phyloP scores from a whole-genome alignment of 2,329 filamentous ascomycete species.

The Elsinoe batatas region DNA sequence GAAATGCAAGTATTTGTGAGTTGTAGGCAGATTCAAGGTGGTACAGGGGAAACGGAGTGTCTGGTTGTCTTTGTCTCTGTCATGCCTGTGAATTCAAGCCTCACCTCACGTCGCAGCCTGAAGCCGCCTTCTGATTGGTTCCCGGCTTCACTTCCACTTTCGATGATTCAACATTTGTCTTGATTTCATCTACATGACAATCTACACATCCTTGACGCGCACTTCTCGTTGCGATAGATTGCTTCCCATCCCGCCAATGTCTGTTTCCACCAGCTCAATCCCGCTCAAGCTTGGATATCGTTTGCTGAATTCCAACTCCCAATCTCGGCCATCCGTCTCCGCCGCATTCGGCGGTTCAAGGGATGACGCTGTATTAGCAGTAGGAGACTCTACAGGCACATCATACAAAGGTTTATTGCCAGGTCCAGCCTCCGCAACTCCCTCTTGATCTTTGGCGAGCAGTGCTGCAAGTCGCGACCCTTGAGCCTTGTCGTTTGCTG shows the following conservation, averaged over 20 bases:
- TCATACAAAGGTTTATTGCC: constrained; percentile 16
- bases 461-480: constrained; percentile 25
- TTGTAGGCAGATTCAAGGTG: neutral
- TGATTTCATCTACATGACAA: constrained; percentile 5
- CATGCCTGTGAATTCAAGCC: neutral
- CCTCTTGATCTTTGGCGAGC: constrained; percentile 29
- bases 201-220: constrained; percentile 15
- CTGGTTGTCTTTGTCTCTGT: neutral
- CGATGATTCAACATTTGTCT: neutral
- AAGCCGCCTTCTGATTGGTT: neutral
- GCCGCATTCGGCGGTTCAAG: neutral
- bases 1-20: neutral
- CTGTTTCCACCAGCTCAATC: constrained; percentile 72
- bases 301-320: constrained; percentile 65
- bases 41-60: neutral
- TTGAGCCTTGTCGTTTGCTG: constrained; percentile 19
- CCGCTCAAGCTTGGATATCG: constrained; percentile 76
- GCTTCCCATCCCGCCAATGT: constrained; percentile 17
- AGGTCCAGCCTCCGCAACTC: constrained; percentile 24
- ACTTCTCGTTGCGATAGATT: constrained; percentile 12
- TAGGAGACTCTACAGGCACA: constrained; percentile 2
- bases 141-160: neutral
- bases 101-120: constrained; percentile 1
- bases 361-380: neutral
- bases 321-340: constrained; percentile 33